These are phyloP conservation scores for Geranium brycei DNA, from an alignment of 345 rosid species.

Conservation along the genomic window DNA sequence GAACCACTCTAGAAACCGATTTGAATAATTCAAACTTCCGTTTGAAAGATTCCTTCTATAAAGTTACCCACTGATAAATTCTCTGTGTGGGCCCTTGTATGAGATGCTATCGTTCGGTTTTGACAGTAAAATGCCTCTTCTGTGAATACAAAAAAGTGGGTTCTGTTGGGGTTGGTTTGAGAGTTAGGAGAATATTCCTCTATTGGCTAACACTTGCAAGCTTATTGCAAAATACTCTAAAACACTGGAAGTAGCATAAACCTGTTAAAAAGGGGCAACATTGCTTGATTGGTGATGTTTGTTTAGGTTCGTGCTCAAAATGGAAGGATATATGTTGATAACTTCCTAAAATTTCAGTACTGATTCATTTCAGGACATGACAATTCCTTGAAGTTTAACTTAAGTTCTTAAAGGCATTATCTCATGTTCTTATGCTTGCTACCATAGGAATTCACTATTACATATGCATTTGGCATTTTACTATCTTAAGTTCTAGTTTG, in stretches of 20 bases:
- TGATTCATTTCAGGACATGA: not conserved
- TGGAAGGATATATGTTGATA: not conserved
- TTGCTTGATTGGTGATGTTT: constrained; percentile 3
- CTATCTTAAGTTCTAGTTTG: too few relatives aligned
- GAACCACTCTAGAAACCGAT: not conserved
- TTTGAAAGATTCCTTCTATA: constrained; percentile 15
- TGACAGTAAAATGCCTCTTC: constrained; percentile 15
- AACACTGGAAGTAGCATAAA: constrained; percentile 6
- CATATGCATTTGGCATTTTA: too few relatives aligned
- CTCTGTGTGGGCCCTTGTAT: constrained; percentile 17
- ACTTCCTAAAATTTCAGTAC: not conserved
- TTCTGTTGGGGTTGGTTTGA: constrained; percentile 17
- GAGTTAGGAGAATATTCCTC: constrained; percentile 17
- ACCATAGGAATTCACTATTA: too few relatives aligned
- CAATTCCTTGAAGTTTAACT: not conserved
- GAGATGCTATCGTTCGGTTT: constrained; percentile 18
- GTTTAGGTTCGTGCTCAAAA: not conserved
- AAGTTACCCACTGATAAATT: constrained; percentile 8
- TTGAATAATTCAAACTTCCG: constrained; percentile 9
- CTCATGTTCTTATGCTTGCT: not conserved
- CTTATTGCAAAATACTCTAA: constrained; percentile 9
- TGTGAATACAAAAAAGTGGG: constrained; percentile 8
- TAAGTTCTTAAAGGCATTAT: not conserved
- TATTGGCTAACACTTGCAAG: constrained; percentile 9
- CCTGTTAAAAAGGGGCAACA: constrained; percentile 1